Evolutionary conservation across 495 filamentous ascomycete species (phyloP).

Genomic region (Chaetomium fimeti): DNA sequence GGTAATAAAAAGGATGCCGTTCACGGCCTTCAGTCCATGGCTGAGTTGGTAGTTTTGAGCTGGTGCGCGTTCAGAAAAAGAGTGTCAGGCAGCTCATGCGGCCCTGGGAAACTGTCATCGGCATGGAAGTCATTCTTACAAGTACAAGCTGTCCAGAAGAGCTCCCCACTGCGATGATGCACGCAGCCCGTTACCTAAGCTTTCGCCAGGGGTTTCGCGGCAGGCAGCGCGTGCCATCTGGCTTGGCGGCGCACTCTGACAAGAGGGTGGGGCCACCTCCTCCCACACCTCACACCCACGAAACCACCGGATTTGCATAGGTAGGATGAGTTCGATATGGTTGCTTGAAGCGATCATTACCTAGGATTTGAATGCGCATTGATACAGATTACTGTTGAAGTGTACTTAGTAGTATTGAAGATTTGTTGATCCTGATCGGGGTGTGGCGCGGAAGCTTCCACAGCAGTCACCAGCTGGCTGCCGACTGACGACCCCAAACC

Average conservation of each 20-base stretch:
- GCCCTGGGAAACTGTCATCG: not conserved
- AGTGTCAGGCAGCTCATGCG: constrained; percentile 9
- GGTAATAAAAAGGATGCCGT: constrained; percentile 18
- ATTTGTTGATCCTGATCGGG: too few species aligned
- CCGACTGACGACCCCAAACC: not conserved
- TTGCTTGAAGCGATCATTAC: too few species aligned
- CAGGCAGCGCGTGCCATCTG: not conserved
- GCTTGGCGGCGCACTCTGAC: too few species aligned
- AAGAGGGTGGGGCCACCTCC: too few species aligned
- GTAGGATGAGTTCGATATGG: too few species aligned
- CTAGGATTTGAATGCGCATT: too few species aligned
- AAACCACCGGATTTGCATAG: too few species aligned
- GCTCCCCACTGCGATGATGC: constrained; percentile 16
- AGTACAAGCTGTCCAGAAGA: constrained; percentile 25
- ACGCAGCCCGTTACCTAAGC: constrained; percentile 15
- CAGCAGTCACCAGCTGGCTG: not conserved
- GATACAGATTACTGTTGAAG: too few species aligned
- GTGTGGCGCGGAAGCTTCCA: not conserved
- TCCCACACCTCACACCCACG: too few species aligned
- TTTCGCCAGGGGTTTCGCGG: not conserved
- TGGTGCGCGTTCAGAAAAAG: not conserved
- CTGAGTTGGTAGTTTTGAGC: constrained; percentile 3
- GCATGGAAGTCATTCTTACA: constrained; percentile 5
- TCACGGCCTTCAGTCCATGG: constrained; percentile 30
- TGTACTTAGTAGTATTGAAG: too few species aligned